A percentile compares a stretch with the other conserved stretches of the same genome.
Evolutionary conservation across 179 eudicot species (phyloP).

Genomic region (Silene vulgaris): DNA sequence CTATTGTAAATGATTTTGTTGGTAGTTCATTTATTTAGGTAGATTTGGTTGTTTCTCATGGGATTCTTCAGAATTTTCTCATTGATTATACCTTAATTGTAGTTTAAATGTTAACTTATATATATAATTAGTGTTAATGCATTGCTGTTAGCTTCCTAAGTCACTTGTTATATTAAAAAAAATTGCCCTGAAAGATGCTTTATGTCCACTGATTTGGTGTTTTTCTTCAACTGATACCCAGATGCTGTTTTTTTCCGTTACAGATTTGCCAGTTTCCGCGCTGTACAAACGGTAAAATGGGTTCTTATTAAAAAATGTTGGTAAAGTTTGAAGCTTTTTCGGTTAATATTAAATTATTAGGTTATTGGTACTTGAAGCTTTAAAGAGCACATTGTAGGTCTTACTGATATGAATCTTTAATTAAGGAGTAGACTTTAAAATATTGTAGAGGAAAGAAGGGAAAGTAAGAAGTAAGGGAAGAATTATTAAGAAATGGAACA

Average conservation of each 20-base stretch:
- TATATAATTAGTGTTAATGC: slow-evolving; percentile 9
- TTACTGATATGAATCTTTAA: slow-evolving; percentile 30
- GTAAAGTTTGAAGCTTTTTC: slow-evolving; percentile 15
- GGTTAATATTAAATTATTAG: slow-evolving; percentile 31
- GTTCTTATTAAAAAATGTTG: slow-evolving; percentile 6
- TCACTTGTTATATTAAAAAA: slow-evolving; percentile 22
- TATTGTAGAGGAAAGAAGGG: slow-evolving; percentile 11
- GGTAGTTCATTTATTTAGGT: slow-evolving; percentile 17
- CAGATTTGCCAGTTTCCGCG: slow-evolving; percentile 42
- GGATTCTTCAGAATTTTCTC: slow-evolving; percentile 33
- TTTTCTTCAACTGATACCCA: slow-evolving; percentile 59
- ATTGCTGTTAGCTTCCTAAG: slow-evolving; percentile 28
- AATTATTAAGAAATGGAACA: slow-evolving; percentile 21
- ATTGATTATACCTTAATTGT: slow-evolving; percentile 25
- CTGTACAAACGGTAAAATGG: slow-evolving; percentile 31
- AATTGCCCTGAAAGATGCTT: slow-evolving; percentile 47
- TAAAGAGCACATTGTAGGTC: slow-evolving; percentile 27
- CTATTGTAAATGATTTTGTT: background rate
- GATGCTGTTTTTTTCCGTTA: slow-evolving; percentile 62
- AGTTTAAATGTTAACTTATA: slow-evolving; percentile 26
- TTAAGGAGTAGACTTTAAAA: slow-evolving; percentile 13
- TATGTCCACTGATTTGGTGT: slow-evolving; percentile 62
- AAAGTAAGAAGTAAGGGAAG: slow-evolving; percentile 14
- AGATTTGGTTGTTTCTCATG: slow-evolving; percentile 39
- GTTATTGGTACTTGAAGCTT: slow-evolving; percentile 41